Percentiles rank a stretch among this genome's conserved stretches.
Conservation (phyloP, 2,329 filamentous ascomycete species). For the Penicillium sp. region DNA sequence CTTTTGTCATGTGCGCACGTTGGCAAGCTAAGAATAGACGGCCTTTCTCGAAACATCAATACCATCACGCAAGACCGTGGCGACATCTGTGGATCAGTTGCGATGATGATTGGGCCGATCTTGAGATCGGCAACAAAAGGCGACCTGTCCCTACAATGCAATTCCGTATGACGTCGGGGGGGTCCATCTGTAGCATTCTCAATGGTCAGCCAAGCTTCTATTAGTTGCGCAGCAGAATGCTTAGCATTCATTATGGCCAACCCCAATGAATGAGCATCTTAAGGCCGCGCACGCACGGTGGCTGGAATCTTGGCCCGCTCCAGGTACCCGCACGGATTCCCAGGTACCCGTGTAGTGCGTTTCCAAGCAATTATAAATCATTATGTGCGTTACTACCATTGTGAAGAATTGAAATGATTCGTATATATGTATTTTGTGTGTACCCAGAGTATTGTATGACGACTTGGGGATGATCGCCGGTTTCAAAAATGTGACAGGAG, state of each 20-base stretch:
- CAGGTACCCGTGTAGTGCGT: conserved; percentile 5
- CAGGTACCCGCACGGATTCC: conserved; percentile 6
- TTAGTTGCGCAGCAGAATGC: conserved; percentile 17
- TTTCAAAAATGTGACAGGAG: conserved; percentile 15
- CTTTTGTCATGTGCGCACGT: neutral
- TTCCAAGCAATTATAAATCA: neutral
- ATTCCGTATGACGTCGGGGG: conserved; percentile 20
- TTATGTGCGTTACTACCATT: too few relatives aligned
- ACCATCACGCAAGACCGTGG: conserved; percentile 21
- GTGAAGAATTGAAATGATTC: neutral
- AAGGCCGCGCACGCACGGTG: conserved; percentile 21
- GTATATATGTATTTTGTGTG: neutral
- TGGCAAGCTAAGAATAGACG: conserved; percentile 19
- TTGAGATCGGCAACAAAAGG: conserved; percentile 15
- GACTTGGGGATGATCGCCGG: conserved; percentile 4
- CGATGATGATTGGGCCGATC: conserved; percentile 17
- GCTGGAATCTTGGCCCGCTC: conserved; percentile 12
- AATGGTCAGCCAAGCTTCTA: conserved; percentile 11
- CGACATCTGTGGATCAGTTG: conserved; percentile 8
- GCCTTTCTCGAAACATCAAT: neutral
- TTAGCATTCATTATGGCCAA: conserved; percentile 19
- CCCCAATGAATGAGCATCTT: neutral
- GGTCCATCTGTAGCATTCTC: neutral
- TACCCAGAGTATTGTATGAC: neutral
- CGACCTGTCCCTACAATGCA: conserved; percentile 2